A percentile compares a stretch with the other conserved stretches of the same genome.
phyloP scores from a whole-genome alignment of 192 early-diverging fungal species.

The Funneliformis geosporum region DNA sequence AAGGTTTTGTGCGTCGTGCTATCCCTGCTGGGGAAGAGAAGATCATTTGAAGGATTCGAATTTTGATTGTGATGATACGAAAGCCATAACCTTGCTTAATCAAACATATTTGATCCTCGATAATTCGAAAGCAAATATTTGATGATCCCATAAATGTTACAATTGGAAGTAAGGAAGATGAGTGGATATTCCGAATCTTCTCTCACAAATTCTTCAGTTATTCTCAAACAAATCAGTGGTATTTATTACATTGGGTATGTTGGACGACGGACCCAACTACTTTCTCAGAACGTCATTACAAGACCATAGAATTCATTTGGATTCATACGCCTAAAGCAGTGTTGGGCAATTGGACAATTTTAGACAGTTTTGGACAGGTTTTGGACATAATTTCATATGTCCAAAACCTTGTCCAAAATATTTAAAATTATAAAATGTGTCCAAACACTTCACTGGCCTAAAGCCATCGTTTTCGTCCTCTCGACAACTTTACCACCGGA shows the following conservation, averaged over 20 bases:
- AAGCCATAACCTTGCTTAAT: slow-evolving; percentile 51
- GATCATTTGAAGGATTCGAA: slow-evolving; percentile 60
- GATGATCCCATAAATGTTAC: slow-evolving; percentile 5
- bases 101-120: slow-evolving; percentile 2
- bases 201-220: slow-evolving; percentile 55
- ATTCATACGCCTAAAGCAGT: slow-evolving; percentile 57
- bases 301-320: slow-evolving; percentile 59
- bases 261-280: slow-evolving; percentile 58
- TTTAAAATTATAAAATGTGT: no score
- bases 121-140: neutral
- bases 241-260: slow-evolving; percentile 57
- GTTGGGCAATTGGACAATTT: no score
- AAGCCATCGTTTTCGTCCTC: slow-evolving; percentile 55
- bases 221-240: slow-evolving; percentile 58
- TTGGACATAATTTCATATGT: no score
- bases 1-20: slow-evolving; percentile 55
- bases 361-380: no score
- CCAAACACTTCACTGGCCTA: no score
- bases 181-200: slow-evolving; percentile 53
- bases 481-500: slow-evolving; percentile 49
- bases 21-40: slow-evolving; percentile 51
- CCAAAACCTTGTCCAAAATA: no score
- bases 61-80: slow-evolving; percentile 53
- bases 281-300: slow-evolving; percentile 56
- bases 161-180: slow-evolving; percentile 43